Evolutionary conservation across 805 yeast species (phyloP), one percentile per base, ranked within the genome.

Genomic region (Saturnispora halmiae): DNA sequence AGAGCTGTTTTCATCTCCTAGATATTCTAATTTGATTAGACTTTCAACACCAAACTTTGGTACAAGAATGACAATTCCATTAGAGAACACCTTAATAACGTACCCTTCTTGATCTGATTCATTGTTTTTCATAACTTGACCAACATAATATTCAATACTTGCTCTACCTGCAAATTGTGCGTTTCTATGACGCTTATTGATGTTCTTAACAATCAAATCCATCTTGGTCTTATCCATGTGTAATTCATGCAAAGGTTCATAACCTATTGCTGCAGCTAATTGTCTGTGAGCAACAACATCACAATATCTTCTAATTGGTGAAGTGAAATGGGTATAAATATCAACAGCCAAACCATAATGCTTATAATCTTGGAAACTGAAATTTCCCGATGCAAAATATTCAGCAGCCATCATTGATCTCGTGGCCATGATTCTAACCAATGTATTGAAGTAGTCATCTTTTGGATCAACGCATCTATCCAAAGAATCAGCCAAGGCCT

Each of bases 371-470:
- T 94, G 78, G 56, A 86, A 85, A 8, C 94, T 83, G 54, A 71
- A 85, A 13, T 82, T 77, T 7, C 99, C 97, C 0, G 95, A 76
- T 9, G 94, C 79, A 65, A 92, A 92, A 58, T 92, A 92, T 58
- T 90, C 96, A 2, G 99, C 99, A 2, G 98, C 95, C 82, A 87
- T 85, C 98, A 92, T 92, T 64, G 97, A 90, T 54, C 99, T 74
- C 0, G 99, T 92, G 6, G 96, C 92, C 95, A 92, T 82, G 49
- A 92, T 92, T 61, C 99, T 79, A 6, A 90, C 70, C 52, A 92
- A 69, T 0, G 96, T 92, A 62, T 92, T 92, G 72, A 92, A 86
- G 56, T 85, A 92, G 6, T 88, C 81, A 60, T 92, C 97, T 1
- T 73, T 56, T 19, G 79, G 74, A 60, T 90, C 97, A 26, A 66